These are phyloP conservation scores for Cicer cuneatum DNA, from an alignment of 306 rosid species.

Conservation along the genomic window DNA sequence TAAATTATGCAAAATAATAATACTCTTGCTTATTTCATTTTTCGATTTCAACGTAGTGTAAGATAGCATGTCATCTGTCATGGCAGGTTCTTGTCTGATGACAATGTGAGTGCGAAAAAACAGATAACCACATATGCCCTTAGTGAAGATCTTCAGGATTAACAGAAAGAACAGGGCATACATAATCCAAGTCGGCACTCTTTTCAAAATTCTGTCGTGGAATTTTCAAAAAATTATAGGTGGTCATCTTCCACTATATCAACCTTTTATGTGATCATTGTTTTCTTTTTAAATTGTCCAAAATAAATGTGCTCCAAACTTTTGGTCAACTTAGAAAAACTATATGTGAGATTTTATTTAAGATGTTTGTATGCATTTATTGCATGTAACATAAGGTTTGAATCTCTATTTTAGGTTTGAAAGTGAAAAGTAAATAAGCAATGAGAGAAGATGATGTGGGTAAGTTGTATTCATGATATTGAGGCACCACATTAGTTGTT, in stretches of 20 bases:
- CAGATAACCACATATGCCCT: background rate
- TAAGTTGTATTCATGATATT: too few relatives aligned
- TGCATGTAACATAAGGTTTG: too few relatives aligned
- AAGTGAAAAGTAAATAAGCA: too few relatives aligned
- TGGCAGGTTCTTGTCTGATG: constrained; percentile 25
- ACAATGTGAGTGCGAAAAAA: constrained; percentile 6
- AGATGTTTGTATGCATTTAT: background rate
- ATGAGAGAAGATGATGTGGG: too few relatives aligned
- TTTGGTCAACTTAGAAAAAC: background rate
- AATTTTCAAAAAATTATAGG: constrained; percentile 3
- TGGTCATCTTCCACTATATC: background rate
- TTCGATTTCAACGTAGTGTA: background rate
- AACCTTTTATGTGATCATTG: background rate
- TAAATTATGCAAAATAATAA: constrained; percentile 21
- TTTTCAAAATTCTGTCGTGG: background rate
- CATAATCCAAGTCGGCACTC: background rate
- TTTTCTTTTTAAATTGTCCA: background rate
- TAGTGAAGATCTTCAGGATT: background rate
- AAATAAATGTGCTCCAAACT: background rate
- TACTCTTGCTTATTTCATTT: constrained; percentile 20
- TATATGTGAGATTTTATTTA: background rate
- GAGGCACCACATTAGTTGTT: background rate
- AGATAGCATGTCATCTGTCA: constrained; percentile 36
- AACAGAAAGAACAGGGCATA: background rate
- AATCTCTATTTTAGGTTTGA: too few relatives aligned